Base-by-base conservation (phyloP, 768 basidiomycete species). In the Boletus coccyginus region DNA sequence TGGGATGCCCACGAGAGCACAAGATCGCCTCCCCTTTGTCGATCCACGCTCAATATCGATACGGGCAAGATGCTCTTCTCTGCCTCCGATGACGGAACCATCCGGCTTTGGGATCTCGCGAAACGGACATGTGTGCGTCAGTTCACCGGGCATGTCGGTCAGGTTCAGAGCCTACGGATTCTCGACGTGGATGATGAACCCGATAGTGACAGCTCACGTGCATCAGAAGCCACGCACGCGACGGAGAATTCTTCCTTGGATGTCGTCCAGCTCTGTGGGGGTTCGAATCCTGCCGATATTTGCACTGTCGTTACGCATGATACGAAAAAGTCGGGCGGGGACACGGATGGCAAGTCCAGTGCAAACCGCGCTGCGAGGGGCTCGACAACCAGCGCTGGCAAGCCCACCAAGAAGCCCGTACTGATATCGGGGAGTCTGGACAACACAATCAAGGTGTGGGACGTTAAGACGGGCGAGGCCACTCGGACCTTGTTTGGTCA, bases 31-130 rank as follows among this genome's bases (percentile, higher is more conserved):
- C 12, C 57, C 40, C 52, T 56, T 21, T 64, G 52, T 70, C 72
- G 42, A 62, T 74, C 67, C 53, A 70, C 74, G 17, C 79, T 79
- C 43, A 77, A 82, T 49, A 87, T 92, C 56, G 82, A 87, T 54
- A 80, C 85, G 16, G 92, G 94, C 50, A 95, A 97, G 75, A 94
- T 98, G 90, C 80, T 99, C 29, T 97, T 99, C 76, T 97, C 94
- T 9, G 93, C 93, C 4, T 94, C 93, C 9, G 97, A 98, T 68
- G 97, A 98, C 70, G 90, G 90, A 29, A 86, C 88, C 4, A 92
- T 98, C 71, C 87, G 87, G 56, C 81, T 99, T 7, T 99, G 96
- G 97, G 96, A 98, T 72, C 81, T 99, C 42, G 84, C 82, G 29
- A 75, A 76, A 21, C 81, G 92, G 46, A 82, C 85, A 3, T 98